Conservation (phyloP, 768 basidiomycete species). For the Russula lepida region DNA sequence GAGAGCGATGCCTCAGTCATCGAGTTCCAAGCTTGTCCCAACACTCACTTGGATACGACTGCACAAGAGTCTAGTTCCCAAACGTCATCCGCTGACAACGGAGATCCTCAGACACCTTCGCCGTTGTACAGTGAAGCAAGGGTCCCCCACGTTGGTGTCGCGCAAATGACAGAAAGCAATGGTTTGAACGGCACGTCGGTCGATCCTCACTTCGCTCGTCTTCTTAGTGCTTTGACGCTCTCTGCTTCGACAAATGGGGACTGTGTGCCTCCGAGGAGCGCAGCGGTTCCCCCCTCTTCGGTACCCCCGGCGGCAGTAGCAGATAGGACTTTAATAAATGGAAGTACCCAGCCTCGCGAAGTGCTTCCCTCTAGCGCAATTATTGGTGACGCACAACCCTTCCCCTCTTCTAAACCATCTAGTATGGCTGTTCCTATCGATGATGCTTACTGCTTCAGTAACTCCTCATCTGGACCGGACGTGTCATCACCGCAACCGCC, state of each 20-base stretch:
- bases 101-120: constrained; percentile 57
- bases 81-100: constrained; percentile 51
- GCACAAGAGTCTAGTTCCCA: constrained; percentile 61
- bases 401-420: constrained; percentile 3
- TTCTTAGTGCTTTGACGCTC: constrained; percentile 53
- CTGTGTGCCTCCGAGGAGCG: neutral
- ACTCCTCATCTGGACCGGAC: neutral
- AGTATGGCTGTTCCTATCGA: neutral
- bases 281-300: neutral
- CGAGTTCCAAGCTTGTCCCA: constrained; percentile 16
- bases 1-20: constrained; percentile 27
- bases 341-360: neutral
- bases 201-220: constrained; percentile 65
- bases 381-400: neutral
- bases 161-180: constrained; percentile 28
- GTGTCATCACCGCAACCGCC: constrained; percentile 3
- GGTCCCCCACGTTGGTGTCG: constrained; percentile 26
- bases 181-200: constrained; percentile 31
- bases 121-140: constrained; percentile 43
- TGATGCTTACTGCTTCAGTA: neutral
- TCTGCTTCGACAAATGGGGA: constrained; percentile 32
- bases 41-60: constrained; percentile 28
- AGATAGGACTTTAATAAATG: neutral
- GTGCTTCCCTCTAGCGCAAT: neutral
- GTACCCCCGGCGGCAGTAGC: neutral